phyloP scores from a whole-genome alignment of 1,139 yeast genomes.

The Sugiyamaella novakii region DNA sequence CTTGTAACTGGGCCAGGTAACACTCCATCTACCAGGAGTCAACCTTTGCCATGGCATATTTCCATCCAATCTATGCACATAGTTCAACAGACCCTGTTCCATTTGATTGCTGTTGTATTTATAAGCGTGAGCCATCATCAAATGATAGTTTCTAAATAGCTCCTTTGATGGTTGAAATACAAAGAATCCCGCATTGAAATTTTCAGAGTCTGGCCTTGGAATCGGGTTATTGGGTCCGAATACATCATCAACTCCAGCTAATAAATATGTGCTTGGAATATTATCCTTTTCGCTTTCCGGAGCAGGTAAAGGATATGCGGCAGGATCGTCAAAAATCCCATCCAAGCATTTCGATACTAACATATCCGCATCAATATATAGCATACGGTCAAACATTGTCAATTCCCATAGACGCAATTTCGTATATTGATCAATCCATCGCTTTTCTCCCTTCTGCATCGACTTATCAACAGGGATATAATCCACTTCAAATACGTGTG shows the following conservation, averaged over 20 bases:
- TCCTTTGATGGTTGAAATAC: slow-evolving; percentile 19
- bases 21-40: slow-evolving; percentile 25
- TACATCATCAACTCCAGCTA: slow-evolving; percentile 24
- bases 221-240: slow-evolving; percentile 18
- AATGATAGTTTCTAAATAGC: slow-evolving; percentile 19
- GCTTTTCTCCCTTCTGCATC: slow-evolving; percentile 18
- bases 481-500: slow-evolving; percentile 23
- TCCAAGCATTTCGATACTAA: slow-evolving; percentile 18
- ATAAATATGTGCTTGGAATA: slow-evolving; percentile 15
- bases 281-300: slow-evolving; percentile 12
- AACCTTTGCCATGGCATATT: slow-evolving; percentile 23
- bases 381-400: slow-evolving; percentile 22
- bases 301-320: slow-evolving; percentile 16
- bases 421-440: slow-evolving; percentile 25
- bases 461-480: slow-evolving; percentile 16
- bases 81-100: slow-evolving; percentile 26
- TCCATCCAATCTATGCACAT: slow-evolving; percentile 22
- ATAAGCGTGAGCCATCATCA: slow-evolving; percentile 18
- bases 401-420: slow-evolving; percentile 23
- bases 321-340: slow-evolving; percentile 24
- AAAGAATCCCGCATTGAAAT: slow-evolving; percentile 26
- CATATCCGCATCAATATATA: slow-evolving; percentile 27
- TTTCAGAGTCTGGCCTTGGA: slow-evolving; percentile 20
- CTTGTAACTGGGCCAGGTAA: slow-evolving; percentile 22
- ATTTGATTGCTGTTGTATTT: slow-evolving; percentile 15